These are phyloP conservation scores for Colletotrichum phormii DNA, from an alignment of 2,329 filamentous ascomycete genomes.

Conservation along the genomic window DNA sequence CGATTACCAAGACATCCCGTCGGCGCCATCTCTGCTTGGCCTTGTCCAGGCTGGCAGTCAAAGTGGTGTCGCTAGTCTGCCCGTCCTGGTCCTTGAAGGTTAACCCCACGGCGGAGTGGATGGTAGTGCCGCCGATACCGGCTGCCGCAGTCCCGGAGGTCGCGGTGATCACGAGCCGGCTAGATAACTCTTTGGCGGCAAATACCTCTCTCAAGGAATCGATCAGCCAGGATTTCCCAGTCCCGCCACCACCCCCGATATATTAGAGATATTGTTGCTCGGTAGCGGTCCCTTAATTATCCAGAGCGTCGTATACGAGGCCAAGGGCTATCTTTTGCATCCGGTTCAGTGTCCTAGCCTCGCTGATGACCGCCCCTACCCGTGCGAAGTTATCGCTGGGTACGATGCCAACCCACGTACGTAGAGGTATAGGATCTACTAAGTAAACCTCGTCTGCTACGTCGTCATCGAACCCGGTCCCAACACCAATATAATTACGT, in stretches of 20 bases:
- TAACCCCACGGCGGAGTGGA: neutral
- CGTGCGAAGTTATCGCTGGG: neutral
- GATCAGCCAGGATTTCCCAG: neutral
- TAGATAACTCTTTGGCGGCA: neutral
- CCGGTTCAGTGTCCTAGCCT: neutral
- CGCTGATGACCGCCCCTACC: neutral
- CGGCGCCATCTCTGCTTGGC: neutral
- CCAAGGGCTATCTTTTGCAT: neutral
- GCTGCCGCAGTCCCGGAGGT: neutral
- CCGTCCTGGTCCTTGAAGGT: neutral
- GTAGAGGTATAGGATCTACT: no score
- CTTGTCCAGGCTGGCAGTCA: neutral
- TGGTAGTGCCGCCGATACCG: neutral
- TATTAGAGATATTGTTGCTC: neutral
- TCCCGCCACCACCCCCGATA: neutral
- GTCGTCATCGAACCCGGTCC: neutral
- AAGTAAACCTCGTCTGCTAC: neutral
- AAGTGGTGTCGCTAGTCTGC: neutral
- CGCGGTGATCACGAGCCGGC: neutral
- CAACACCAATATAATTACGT: no score
- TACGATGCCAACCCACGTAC: neutral
- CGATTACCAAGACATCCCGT: neutral
- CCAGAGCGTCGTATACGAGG: neutral
- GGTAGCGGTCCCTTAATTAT: neutral
- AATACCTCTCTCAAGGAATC: neutral